Conservation (phyloP, 768 basidiomycete species). For the Auricularia cornea region DNA sequence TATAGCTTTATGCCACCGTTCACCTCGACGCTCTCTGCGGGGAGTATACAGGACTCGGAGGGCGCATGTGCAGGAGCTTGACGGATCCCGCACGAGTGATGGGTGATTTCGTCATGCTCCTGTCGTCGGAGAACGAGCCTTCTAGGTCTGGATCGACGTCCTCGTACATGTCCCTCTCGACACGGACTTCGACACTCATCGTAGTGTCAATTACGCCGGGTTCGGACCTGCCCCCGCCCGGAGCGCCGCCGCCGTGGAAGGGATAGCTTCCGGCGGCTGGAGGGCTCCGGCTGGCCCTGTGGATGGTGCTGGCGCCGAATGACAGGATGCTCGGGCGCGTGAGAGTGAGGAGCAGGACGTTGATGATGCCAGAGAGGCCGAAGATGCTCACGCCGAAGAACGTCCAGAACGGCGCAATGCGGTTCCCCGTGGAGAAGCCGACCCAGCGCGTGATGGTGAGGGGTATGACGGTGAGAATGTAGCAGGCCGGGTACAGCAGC, state of each 20-base stretch:
- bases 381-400: slow-evolving; percentile 21
- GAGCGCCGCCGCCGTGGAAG: neutral
- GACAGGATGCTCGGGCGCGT: slow-evolving; percentile 13
- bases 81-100: too few species aligned
- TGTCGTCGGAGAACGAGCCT: too few species aligned
- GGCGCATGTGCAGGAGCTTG: too few species aligned
- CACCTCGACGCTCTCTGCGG: too few species aligned
- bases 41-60: too few species aligned
- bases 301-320: slow-evolving; percentile 1
- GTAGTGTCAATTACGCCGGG: neutral
- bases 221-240: too few species aligned
- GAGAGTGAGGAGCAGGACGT: slow-evolving; percentile 11
- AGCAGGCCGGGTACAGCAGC: slow-evolving; percentile 4
- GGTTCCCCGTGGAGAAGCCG: slow-evolving; percentile 14
- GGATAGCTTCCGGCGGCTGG: neutral
- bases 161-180: neutral
- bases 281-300: neutral
- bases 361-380: slow-evolving; percentile 8
- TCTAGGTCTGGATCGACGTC: neutral
- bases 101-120: too few species aligned
- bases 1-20: too few species aligned
- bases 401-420: slow-evolving; percentile 18
- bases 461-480: slow-evolving; percentile 28
- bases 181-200: neutral
- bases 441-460: slow-evolving; percentile 35